phyloP scores from a whole-genome alignment of 208 protist species.

The Leishmania guyanensis region DNA sequence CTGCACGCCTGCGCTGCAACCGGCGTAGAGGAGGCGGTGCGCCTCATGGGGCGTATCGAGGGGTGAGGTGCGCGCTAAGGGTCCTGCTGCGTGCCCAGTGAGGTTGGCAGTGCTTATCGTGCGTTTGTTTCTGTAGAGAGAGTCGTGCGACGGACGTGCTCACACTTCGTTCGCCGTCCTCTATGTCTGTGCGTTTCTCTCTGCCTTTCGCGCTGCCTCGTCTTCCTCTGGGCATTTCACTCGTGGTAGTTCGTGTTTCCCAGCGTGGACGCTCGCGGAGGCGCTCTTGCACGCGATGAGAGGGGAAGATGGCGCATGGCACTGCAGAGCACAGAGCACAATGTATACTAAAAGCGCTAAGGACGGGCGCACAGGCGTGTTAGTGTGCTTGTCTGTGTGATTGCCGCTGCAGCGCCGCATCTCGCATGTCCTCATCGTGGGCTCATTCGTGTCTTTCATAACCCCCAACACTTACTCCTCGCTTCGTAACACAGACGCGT shows the following conservation, averaged over 20 bases:
- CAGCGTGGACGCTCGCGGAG: background rate
- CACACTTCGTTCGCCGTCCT: background rate
- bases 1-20: conserved; percentile 54
- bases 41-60: conserved; percentile 45
- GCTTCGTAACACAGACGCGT: background rate
- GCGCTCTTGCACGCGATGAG: background rate
- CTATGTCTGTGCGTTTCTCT: background rate
- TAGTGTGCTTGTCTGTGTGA: background rate
- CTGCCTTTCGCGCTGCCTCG: background rate
- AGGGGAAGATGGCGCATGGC: background rate
- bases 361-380: background rate
- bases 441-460: background rate
- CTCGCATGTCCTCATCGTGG: background rate
- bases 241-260: background rate
- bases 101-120: background rate
- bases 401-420: background rate
- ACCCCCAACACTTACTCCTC: background rate
- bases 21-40: conserved; percentile 63
- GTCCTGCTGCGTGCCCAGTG: too few species aligned
- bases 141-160: background rate
- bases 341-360: background rate
- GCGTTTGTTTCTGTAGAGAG: background rate
- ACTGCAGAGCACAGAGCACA: background rate
- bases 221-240: background rate
- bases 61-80: background rate